Evolutionary conservation across 768 basidiomycete genomes (phyloP).

Genomic region (Tylopilus balloui): DNA sequence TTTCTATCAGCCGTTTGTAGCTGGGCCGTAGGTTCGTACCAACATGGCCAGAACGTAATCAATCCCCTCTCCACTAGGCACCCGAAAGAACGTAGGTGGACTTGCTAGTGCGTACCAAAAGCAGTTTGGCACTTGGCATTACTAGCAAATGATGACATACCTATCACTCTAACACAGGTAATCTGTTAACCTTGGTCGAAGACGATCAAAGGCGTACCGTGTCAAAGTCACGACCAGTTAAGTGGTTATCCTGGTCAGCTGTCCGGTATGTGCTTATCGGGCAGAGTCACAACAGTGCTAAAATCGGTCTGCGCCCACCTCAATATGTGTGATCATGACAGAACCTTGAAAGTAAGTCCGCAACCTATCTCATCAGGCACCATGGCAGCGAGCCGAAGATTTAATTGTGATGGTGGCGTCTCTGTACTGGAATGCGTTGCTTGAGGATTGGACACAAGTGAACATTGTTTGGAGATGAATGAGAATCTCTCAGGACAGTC

Average conservation of each 20-base stretch:
- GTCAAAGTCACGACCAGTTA: slow-evolving; percentile 13
- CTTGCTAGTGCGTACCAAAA: background rate
- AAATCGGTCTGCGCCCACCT: slow-evolving; percentile 9
- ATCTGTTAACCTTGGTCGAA: slow-evolving; percentile 14
- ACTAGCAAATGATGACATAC: slow-evolving; percentile 4
- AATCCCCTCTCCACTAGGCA: background rate
- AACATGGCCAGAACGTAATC: slow-evolving; percentile 2
- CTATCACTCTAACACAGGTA: background rate
- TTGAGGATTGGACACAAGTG: slow-evolving; percentile 3
- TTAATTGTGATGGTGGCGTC: slow-evolving; percentile 12
- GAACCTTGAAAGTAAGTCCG: slow-evolving; percentile 14
- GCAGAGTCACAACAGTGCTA: slow-evolving; percentile 12
- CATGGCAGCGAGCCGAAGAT: slow-evolving; percentile 6
- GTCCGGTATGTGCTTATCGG: slow-evolving; percentile 22
- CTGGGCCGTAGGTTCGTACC: background rate
- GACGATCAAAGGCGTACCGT: background rate
- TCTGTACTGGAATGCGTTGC: background rate
- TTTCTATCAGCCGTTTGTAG: background rate
- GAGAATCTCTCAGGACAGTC: background rate
- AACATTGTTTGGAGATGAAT: slow-evolving; percentile 7
- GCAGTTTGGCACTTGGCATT: background rate
- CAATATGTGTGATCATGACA: slow-evolving; percentile 9
- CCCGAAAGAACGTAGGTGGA: background rate
- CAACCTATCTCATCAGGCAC: slow-evolving; percentile 16
- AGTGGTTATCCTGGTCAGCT: slow-evolving; percentile 25